A percentile compares a stretch with the other conserved stretches of the same genome.
phyloP scores from a whole-genome alignment of 176 grass and related monocot species.

The Saccharum officinarum region DNA sequence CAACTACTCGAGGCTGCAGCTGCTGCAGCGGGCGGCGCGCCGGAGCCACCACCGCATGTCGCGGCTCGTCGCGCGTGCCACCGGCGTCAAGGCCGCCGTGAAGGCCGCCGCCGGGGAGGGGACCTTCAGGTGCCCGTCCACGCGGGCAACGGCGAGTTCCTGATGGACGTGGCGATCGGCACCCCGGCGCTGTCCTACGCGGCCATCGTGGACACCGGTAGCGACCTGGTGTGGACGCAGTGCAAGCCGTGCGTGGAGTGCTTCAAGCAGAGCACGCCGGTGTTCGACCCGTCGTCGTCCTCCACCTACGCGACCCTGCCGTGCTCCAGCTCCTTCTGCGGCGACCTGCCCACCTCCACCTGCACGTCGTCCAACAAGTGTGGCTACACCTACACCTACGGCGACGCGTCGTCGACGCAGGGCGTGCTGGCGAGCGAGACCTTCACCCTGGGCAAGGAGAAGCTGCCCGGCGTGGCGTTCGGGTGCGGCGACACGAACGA shows the following conservation, averaged over 20 bases:
- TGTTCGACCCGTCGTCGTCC: slow-evolving; percentile 67
- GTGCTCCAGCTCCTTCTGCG: slow-evolving; percentile 49
- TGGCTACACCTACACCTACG: slow-evolving; percentile 60
- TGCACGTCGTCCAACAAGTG: slow-evolving; percentile 37
- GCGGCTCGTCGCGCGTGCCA: slow-evolving; percentile 47
- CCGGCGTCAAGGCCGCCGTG: slow-evolving; percentile 20
- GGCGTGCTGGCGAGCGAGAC: slow-evolving; percentile 72
- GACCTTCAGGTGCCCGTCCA: slow-evolving; percentile 50
- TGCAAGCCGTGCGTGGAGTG: slow-evolving; percentile 71
- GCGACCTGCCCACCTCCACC: slow-evolving; percentile 48
- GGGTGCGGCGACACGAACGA: slow-evolving; percentile 65
- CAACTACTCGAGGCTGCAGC: slow-evolving; percentile 68
- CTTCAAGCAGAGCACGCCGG: slow-evolving; percentile 50
- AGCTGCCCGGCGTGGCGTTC: slow-evolving; percentile 45
- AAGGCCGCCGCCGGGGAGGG: slow-evolving; percentile 8
- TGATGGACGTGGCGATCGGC: slow-evolving; percentile 73
- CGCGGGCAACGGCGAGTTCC: slow-evolving; percentile 61
- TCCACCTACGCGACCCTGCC: slow-evolving; percentile 62
- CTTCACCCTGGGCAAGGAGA: slow-evolving; percentile 46
- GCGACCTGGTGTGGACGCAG: slow-evolving; percentile 86
- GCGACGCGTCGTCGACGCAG: slow-evolving; percentile 64
- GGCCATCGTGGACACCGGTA: slow-evolving; percentile 85
- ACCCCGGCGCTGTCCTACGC: slow-evolving; percentile 51
- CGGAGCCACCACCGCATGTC: slow-evolving; percentile 73
- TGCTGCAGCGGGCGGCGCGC: slow-evolving; percentile 56